phyloP scores from a whole-genome alignment of 257 asterid genomes.

The Solanum bulbocastanum region DNA sequence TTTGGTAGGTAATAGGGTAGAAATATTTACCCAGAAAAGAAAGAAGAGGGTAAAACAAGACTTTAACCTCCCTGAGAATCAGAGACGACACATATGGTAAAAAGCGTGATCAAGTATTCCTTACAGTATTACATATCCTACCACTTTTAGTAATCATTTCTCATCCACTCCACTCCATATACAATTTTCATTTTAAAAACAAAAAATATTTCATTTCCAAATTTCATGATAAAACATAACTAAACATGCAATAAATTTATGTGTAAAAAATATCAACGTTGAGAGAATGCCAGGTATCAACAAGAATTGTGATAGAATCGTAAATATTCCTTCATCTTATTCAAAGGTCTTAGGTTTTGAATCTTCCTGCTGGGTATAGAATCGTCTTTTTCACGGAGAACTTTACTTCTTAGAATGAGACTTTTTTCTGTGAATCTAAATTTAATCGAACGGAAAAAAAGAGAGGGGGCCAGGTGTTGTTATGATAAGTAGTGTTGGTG shows the following conservation, averaged over 20 bases:
- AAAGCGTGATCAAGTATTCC: background rate
- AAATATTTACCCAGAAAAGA: constrained; percentile 26
- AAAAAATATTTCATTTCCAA: background rate
- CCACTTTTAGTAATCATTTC: background rate
- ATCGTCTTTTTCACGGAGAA: background rate
- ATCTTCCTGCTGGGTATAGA: too few species aligned
- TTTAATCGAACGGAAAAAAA: too few species aligned
- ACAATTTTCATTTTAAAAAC: background rate
- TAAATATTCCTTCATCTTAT: too few species aligned
- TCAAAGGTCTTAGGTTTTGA: background rate
- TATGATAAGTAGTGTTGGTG: background rate
- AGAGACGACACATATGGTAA: background rate
- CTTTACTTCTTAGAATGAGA: background rate
- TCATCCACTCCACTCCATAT: background rate
- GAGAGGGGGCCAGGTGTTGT: background rate
- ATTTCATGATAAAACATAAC: background rate
- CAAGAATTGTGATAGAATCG: background rate
- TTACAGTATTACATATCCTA: background rate
- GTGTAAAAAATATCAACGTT: background rate
- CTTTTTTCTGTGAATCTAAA: too few species aligned
- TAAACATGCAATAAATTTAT: background rate
- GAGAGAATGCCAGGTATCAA: background rate
- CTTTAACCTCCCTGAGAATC: background rate
- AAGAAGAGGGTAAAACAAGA: background rate
- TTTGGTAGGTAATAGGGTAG: constrained; percentile 24